These are phyloP conservation scores for Thraustotheca clavata DNA, from an alignment of 352 stramenopile species.

Conservation along the genomic window DNA sequence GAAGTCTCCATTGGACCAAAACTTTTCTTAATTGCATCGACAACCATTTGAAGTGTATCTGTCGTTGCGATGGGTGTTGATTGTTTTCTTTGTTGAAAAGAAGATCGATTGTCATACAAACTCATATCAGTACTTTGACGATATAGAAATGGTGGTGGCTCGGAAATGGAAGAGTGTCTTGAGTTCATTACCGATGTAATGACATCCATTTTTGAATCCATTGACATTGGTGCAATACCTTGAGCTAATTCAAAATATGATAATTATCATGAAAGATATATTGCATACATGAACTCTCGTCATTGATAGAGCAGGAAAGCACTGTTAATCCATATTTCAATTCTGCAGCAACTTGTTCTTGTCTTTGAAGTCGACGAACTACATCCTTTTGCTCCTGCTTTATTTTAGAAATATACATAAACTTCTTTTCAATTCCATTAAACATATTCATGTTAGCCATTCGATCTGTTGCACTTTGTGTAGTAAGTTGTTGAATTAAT, in stretches of 20 bases:
- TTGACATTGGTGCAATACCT: background rate
- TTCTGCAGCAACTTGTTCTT: background rate
- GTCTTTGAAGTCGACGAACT: background rate
- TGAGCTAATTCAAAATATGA: background rate
- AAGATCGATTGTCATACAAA: no score
- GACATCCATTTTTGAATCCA: background rate
- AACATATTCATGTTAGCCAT: background rate
- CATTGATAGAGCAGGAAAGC: constrained; percentile 6
- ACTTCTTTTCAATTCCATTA: background rate
- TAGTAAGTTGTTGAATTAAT: background rate
- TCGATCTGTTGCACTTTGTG: background rate
- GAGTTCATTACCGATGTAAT: background rate
- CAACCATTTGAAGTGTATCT: no score
- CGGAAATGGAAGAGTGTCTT: background rate
- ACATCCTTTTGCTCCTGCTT: constrained; percentile 16
- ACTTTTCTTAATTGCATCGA: no score
- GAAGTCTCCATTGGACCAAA: no score
- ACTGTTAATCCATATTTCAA: background rate
- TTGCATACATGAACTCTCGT: no score
- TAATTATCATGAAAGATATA: background rate
- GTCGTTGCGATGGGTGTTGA: no score
- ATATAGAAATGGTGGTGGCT: no score
- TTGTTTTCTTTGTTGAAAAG: no score
- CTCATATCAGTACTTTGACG: no score
- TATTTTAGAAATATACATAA: background rate